A percentile compares a stretch with the other conserved stretches of the same genome.
Conservation (phyloP, 768 basidiomycete genomes). For the Tylopilus sp. region DNA sequence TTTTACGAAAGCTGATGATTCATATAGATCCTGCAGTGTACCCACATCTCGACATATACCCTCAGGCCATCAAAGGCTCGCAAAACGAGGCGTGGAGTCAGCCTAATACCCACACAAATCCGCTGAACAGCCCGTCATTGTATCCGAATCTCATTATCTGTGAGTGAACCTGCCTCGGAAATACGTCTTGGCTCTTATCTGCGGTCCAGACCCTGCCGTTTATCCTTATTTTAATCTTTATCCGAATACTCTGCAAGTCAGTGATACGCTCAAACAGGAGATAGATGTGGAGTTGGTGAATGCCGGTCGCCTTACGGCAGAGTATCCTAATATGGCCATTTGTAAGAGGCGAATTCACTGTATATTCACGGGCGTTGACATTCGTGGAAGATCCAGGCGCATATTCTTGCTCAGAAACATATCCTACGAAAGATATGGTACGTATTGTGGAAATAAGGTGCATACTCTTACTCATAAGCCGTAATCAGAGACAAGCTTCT, state of each 20-base stretch:
- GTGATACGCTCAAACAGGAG: slow-evolving; percentile 50
- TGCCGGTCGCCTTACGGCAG: slow-evolving; percentile 1
- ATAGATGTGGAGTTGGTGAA: slow-evolving; percentile 3
- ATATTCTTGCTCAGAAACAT: slow-evolving; percentile 42
- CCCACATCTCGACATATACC: slow-evolving; percentile 42
- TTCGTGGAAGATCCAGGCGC: slow-evolving; percentile 35
- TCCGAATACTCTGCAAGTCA: slow-evolving; percentile 29
- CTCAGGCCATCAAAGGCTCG: slow-evolving; percentile 5
- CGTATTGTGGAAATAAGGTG: not conserved
- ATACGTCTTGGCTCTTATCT: not conserved
- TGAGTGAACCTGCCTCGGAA: slow-evolving; percentile 1
- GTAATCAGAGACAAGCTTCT: slow-evolving; percentile 4
- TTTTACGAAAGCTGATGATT: slow-evolving; percentile 4
- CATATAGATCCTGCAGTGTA: slow-evolving; percentile 38
- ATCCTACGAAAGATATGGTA: slow-evolving; percentile 28
- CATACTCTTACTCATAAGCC: not conserved
- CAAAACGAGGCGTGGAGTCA: not conserved
- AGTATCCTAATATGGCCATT: slow-evolving; percentile 27
- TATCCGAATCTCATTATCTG: slow-evolving; percentile 20
- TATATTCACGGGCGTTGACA: slow-evolving; percentile 7
- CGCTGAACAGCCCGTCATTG: not conserved
- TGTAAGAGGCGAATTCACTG: slow-evolving; percentile 20
- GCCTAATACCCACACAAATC: not conserved
- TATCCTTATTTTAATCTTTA: slow-evolving; percentile 44
- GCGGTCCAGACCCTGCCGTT: slow-evolving; percentile 33